Base-by-base conservation (phyloP, 768 basidiomycete species). In the Amanita muscaria region DNA sequence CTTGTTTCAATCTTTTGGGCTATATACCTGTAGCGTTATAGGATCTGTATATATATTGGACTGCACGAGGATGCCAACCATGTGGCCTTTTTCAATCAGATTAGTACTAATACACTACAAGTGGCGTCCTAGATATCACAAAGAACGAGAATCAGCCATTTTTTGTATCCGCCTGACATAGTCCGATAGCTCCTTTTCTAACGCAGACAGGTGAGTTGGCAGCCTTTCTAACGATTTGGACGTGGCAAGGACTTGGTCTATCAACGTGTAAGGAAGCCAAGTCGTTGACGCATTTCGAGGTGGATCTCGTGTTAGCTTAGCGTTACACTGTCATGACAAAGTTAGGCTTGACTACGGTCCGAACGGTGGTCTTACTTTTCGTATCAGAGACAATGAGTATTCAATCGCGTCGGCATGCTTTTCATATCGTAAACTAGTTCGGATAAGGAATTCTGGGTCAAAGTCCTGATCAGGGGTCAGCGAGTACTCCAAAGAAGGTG, bases 361-460 rank as follows among this genome's bases (percentile, higher is more conserved):
- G 45, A 45, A 25, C 41, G 23, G 38, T 44, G 29, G 46, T 48
- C 60, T 48, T 52, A 89, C 92, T 69, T 82, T 81, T 51, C 74
- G 76, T 43, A 94, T 69, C 49, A 93, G 62, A 24, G 79, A 71
- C 40, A 85, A 64, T 16, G 82, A 76, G 57, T 88, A 74, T 50
- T 83, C 76, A 31, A 93, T 66, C 8, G 91, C 90, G 46, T 80
- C 76, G 46, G 80, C 78, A 19, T 93, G 64, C 50, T 83, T 71
- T 48, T 90, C 93, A 58, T 81, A 90, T 50, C 80, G 76, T 53
- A 97, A 64, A 55, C 76, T 82, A 36, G 76, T 74, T 40, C 83
- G 76, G 48, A 97, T 85, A 48, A 96, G 77, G 58, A 83, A 83
- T 55, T 93, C 91, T 34, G 82, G 81, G 49, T 93, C 82, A 51